phyloP scores from a whole-genome alignment of 768 basidiomycete species.

The Dictyophora rubrovolvata region DNA sequence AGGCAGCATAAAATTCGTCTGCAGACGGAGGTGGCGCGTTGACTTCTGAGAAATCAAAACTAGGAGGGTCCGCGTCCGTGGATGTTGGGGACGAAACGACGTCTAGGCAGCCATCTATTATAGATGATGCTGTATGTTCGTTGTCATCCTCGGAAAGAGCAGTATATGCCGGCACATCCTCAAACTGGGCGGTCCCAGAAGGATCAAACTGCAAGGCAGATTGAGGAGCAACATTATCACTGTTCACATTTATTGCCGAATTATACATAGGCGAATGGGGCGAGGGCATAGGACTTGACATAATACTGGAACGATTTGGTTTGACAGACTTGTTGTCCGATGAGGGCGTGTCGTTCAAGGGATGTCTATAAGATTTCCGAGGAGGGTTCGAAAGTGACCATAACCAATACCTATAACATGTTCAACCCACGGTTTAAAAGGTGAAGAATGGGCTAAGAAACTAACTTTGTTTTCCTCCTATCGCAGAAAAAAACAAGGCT shows the following conservation, averaged over 20 bases:
- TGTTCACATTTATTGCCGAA: too few relatives aligned
- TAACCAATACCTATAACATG: background rate
- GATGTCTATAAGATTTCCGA: slow-evolving; percentile 3
- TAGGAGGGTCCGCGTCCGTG: background rate
- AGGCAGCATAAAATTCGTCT: background rate
- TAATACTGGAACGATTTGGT: too few relatives aligned
- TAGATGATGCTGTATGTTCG: too few relatives aligned
- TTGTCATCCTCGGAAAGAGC: too few relatives aligned
- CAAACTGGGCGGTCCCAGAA: too few relatives aligned
- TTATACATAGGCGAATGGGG: too few relatives aligned
- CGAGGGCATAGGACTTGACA: too few relatives aligned
- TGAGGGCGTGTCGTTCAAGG: background rate
- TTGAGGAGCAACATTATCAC: too few relatives aligned
- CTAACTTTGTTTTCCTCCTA: slow-evolving; percentile 2
- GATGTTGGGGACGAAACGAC: background rate
- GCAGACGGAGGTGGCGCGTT: background rate
- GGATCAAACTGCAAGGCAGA: too few relatives aligned
- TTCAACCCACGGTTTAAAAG: background rate
- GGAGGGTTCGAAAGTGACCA: background rate
- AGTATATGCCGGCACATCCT: too few relatives aligned
- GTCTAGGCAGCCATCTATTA: background rate
- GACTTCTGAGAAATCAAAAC: background rate
- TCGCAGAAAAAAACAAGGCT: background rate
- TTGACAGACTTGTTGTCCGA: background rate
- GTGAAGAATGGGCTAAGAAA: too few relatives aligned